phyloP scores from a whole-genome alignment of 1,284 basidiomycete species.

The Boletus smithii region DNA sequence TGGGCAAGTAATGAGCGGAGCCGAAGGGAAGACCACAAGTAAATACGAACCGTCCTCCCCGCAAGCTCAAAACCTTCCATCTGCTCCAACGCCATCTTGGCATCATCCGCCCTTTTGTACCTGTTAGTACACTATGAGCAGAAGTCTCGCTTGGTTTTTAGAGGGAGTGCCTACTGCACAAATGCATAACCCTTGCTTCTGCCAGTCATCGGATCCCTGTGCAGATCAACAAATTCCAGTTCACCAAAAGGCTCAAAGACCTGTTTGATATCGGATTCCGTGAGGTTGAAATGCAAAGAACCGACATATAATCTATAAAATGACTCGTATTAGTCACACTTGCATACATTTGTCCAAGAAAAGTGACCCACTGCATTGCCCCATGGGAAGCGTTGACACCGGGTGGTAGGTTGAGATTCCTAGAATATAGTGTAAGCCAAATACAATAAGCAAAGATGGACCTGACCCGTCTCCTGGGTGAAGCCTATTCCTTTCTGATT shows the following conservation, averaged over 20 bases:
- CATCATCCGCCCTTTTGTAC: conserved; percentile 86
- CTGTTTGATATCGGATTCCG: conserved; percentile 93
- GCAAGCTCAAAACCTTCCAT: conserved; percentile 99
- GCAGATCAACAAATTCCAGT: conserved; percentile 97
- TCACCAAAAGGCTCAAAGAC: conserved; percentile 99
- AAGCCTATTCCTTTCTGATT: conserved; percentile 91
- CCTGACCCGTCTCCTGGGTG: conserved; percentile 79
- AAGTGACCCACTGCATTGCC: conserved; percentile 67
- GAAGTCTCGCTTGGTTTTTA: neutral
- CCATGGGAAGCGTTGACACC: conserved; percentile 70
- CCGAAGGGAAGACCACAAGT: neutral
- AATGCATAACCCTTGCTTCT: conserved; percentile 98
- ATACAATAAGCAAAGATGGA: conserved; percentile 6
- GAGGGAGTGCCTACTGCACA: conserved; percentile 67
- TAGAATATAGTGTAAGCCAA: conserved; percentile 30
- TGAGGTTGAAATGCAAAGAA: conserved; percentile 94
- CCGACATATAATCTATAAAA: conserved; percentile 85
- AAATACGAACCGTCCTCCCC: conserved; percentile 73
- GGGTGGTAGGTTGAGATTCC: conserved; percentile 74
- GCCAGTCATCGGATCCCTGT: conserved; percentile 88
- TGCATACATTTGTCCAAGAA: conserved; percentile 15
- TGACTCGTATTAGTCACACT: conserved; percentile 18
- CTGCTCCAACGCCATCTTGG: conserved; percentile 93
- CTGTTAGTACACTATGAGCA: conserved; percentile 38
- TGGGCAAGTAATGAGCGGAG: conserved; percentile 32